Evolutionary conservation across 2,329 filamentous ascomycete species (phyloP), one percentile per base, ranked within the genome.

Genomic region (Pseudogymnoascus sp.): DNA sequence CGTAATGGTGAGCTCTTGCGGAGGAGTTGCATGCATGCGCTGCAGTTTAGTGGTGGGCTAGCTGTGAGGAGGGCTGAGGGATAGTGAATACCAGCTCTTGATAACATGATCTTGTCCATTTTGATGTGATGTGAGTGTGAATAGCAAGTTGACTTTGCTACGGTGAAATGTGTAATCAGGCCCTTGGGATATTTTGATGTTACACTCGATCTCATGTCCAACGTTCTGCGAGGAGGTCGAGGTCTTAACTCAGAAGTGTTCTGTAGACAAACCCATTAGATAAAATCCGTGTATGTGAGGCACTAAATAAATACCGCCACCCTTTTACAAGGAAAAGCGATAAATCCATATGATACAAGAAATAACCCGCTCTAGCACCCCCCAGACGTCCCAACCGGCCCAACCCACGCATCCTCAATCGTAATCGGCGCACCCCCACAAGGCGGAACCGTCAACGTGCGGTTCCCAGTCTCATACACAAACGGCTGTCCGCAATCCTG

Each of bases 391-490:
- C 38, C 77, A 6, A 68, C 68, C 8, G 67, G 65, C 1, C 76
- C 77, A 10, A 59, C 64, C 77, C 77, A 80, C 6, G 71, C 72
- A 73, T 78, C 76, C 60, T 79, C 70, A 50, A 72, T 70, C 0
- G 70, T 69, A 26, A 73, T 50, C 6, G 65, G 65, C 10, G 68
- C 66, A 26, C 68, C 67, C 4, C 72, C 73, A 65, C 77, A 79
- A 14, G 68, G 62, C 3, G 77, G 77, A 24, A 79, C 70, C 1
- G 72, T 72, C 6, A 81, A 71, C 3, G 73, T 76, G 11, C 79
- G 68, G 63, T 81, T 81, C 10, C 68, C 70, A 7, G 71, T 73
- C 73, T 82, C 80, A 65, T 76, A 80, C 7, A 81, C 76, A 33
- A 75, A 76, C 3, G 69, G 70, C 62, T 78, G 73, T 0, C 74